Base-by-base conservation (phyloP, 2,329 filamentous ascomycete species). In the Gremmenia infestans region DNA sequence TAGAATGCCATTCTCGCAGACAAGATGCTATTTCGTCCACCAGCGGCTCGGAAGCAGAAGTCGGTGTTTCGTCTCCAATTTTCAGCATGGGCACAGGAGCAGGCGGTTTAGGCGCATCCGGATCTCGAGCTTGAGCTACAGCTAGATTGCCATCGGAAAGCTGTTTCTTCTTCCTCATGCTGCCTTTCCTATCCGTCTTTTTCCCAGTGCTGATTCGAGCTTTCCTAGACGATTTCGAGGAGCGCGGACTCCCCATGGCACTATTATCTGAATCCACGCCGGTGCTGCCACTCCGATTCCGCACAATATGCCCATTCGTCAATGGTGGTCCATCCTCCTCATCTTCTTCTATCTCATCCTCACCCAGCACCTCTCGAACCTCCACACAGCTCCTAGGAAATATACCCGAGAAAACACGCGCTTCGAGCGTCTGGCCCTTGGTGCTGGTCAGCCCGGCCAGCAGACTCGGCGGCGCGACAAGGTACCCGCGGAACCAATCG, bases 11-110 rank as follows among this genome's bases (percentile, higher is more conserved):
- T 79, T 99, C 94, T 65, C 94, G 85, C 60, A 99, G 75, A 70
- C 94, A 99, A 3, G 92, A 97, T 14, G 94, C 92, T 65, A 99
- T 97, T 72, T 99, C 94, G 72, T 99, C 94, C 23, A 99, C 92
- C 59, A 99, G 74, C 2, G 94, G 94, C 71, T 99, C 95, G 8
- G 89, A 86, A 15, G 83, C 79, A 5, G 91, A 97, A 0, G 91
- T 96, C 1, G 92, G 90, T 2, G 91, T 96, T 75, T 99, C 94
- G 68, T 99, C 94, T 56, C 94, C 94, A 70, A 99, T 93, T 72
- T 97, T 96, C 52, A 99, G 80, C 88, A 97, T 94, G 4, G 94
- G 94, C 8, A 99, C 92, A 0, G 94, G 94, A 11, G 95, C 95
- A 11, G 91, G 83, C 32, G 93, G 94, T 65, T 90, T 91, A 11